A percentile compares a stretch with the other conserved stretches of the same genome.
Evolutionary conservation across 305 asterid genomes (phyloP).

Genomic region (Ilex paraguariensis): DNA sequence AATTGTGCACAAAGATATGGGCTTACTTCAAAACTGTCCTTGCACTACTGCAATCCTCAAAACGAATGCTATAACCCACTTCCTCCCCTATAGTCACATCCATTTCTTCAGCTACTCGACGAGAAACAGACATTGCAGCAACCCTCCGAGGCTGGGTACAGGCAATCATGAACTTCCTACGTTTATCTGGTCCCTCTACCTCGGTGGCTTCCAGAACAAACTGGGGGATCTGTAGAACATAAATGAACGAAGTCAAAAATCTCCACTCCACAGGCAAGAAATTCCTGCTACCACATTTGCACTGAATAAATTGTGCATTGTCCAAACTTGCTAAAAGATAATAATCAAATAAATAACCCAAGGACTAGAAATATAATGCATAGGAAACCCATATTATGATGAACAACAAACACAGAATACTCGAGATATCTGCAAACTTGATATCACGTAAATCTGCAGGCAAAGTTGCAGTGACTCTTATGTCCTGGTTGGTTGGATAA

Average conservation of each 20-base stretch:
- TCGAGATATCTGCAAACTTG: no score
- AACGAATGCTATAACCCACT: slow-evolving; percentile 95
- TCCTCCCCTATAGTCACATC: slow-evolving; percentile 93
- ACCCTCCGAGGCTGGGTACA: slow-evolving; percentile 97
- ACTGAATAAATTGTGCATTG: no score
- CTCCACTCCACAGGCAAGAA: no score
- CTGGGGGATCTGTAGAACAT: slow-evolving; percentile 74
- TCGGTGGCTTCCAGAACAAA: slow-evolving; percentile 84
- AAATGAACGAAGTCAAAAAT: not conserved
- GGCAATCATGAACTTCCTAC: slow-evolving; percentile 78
- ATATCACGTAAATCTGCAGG: no score
- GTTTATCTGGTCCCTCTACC: slow-evolving; percentile 60
- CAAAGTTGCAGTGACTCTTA: no score
- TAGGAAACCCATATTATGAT: no score
- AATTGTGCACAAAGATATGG: not conserved
- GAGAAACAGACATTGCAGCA: slow-evolving; percentile 96
- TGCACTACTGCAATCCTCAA: slow-evolving; percentile 91
- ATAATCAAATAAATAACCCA: no score
- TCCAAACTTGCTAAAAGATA: not conserved
- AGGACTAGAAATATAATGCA: not conserved
- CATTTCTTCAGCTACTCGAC: slow-evolving; percentile 98
- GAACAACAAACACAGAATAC: not conserved
- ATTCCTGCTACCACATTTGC: no score
- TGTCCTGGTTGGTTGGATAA: no score
- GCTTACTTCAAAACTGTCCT: slow-evolving; percentile 72